Conservation (phyloP, 441 rosid species). For the Isatis lusitanica region DNA sequence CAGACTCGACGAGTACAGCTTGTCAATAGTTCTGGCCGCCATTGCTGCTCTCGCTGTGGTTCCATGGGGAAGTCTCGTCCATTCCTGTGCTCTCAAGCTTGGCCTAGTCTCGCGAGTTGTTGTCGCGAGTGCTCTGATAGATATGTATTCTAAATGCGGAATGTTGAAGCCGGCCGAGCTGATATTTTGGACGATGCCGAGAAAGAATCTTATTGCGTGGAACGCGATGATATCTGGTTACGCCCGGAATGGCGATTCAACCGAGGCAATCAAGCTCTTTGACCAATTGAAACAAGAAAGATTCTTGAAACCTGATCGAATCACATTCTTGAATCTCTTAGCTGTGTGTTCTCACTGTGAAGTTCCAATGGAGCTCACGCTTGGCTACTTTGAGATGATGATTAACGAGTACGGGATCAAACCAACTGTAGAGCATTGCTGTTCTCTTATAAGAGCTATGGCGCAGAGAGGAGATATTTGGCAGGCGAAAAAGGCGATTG, state of each 20-base stretch:
- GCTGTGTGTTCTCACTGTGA: constrained; percentile 52
- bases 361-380: constrained; percentile 36
- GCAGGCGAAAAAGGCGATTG: constrained; percentile 40
- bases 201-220: constrained; percentile 54
- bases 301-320: constrained; percentile 45
- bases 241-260: constrained; percentile 52
- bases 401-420: constrained; percentile 46
- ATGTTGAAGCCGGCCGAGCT: constrained; percentile 41
- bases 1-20: constrained; percentile 58
- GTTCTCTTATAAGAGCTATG: constrained; percentile 53
- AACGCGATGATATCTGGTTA: constrained; percentile 63
- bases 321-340: constrained; percentile 56
- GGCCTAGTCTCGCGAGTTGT: constrained; percentile 54
- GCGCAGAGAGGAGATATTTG: constrained; percentile 44
- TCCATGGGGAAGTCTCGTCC: constrained; percentile 68
- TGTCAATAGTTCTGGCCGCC: constrained; percentile 66
- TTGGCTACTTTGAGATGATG: constrained; percentile 49
- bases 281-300: constrained; percentile 38
- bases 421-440: constrained; percentile 54
- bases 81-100: constrained; percentile 49
- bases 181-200: constrained; percentile 43
- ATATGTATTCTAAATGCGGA: constrained; percentile 68
- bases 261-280: constrained; percentile 39
- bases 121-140: constrained; percentile 60
- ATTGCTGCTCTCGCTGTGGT: constrained; percentile 58